A percentile compares a stretch with the other conserved stretches of the same genome.
Evolutionary conservation across 2,329 filamentous ascomycete genomes (phyloP).

Genomic region (Ophiostoma angusticollis): DNA sequence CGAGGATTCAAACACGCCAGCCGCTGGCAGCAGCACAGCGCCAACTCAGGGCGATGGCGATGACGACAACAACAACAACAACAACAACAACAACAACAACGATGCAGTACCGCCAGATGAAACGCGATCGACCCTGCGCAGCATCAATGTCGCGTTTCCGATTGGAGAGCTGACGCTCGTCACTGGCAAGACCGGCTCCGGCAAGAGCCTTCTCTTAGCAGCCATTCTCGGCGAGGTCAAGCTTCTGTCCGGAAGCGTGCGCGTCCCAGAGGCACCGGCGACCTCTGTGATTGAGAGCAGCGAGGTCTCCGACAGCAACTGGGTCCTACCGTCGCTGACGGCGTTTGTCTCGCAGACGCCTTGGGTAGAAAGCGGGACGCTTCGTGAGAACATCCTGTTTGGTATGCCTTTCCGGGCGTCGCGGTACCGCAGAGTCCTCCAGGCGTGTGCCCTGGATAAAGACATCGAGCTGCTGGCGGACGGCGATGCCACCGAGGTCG

Average conservation of each 20-base stretch:
- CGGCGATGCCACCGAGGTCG: slow-evolving; percentile 31
- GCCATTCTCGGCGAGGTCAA: slow-evolving; percentile 28
- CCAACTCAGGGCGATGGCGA: neutral
- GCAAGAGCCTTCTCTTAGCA: slow-evolving; percentile 27
- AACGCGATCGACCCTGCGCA: slow-evolving; percentile 21
- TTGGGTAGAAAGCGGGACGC: slow-evolving; percentile 33
- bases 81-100: neutral
- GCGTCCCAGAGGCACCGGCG: slow-evolving; percentile 17
- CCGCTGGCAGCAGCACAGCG: neutral
- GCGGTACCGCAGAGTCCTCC: slow-evolving; percentile 33
- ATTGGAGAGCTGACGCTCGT: slow-evolving; percentile 23
- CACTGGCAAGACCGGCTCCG: slow-evolving; percentile 26
- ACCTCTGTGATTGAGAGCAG: slow-evolving; percentile 14
- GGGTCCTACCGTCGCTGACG: slow-evolving; percentile 26
- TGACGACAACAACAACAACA: neutral
- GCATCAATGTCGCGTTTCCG: slow-evolving; percentile 23
- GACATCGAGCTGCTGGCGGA: slow-evolving; percentile 30
- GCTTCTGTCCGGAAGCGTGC: slow-evolving; percentile 21
- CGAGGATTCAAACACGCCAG: slow-evolving; percentile 16
- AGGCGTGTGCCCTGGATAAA: slow-evolving; percentile 30
- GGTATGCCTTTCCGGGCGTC: slow-evolving; percentile 25
- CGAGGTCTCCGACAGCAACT: slow-evolving; percentile 17
- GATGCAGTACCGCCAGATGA: slow-evolving; percentile 10
- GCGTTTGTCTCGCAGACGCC: slow-evolving; percentile 34
- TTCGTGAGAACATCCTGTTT: slow-evolving; percentile 33